Percentiles rank a stretch among this genome's conserved stretches.
Conservation (phyloP, 2,329 filamentous ascomycete genomes). For the Didymella pinodella region DNA sequence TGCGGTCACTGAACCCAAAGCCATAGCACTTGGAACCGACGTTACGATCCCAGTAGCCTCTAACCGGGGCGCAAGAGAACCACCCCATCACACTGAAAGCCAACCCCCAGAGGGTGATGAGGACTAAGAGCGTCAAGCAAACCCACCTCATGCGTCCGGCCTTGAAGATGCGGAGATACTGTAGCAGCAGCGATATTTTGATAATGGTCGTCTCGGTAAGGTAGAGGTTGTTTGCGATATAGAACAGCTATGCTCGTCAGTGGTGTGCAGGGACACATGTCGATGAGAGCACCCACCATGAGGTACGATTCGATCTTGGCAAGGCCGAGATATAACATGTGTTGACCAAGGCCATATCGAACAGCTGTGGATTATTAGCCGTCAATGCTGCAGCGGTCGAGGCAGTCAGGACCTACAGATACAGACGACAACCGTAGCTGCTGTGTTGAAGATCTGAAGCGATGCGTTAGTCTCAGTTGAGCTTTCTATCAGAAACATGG, state of each 20-base stretch:
- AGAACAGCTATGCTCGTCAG: conserved; percentile 34
- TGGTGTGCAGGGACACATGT: background rate
- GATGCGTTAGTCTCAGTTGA: conserved; percentile 4
- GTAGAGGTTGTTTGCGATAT: conserved; percentile 41
- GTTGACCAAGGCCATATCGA: conserved; percentile 42
- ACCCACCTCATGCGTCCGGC: conserved; percentile 40
- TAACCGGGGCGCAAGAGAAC: conserved; percentile 44
- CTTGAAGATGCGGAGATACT: conserved; percentile 51
- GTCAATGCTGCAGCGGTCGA: background rate
- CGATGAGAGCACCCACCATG: conserved; percentile 14
- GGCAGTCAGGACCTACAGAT: conserved; percentile 26
- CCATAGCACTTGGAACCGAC: conserved; percentile 40
- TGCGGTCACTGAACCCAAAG: conserved; percentile 31
- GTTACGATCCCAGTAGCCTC: conserved; percentile 35
- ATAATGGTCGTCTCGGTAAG: conserved; percentile 44
- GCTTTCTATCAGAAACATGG: background rate
- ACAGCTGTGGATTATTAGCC: conserved; percentile 35
- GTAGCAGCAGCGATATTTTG: conserved; percentile 47
- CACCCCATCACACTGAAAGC: conserved; percentile 41
- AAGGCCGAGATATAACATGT: conserved; percentile 40
- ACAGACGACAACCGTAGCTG: conserved; percentile 35
- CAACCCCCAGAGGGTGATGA: conserved; percentile 43
- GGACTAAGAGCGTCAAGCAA: conserved; percentile 33
- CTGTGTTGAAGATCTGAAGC: conserved; percentile 36
- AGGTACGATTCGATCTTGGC: conserved; percentile 28